These are phyloP conservation scores for Triadica sebifera DNA, from an alignment of 345 rosid species.

Conservation along the genomic window DNA sequence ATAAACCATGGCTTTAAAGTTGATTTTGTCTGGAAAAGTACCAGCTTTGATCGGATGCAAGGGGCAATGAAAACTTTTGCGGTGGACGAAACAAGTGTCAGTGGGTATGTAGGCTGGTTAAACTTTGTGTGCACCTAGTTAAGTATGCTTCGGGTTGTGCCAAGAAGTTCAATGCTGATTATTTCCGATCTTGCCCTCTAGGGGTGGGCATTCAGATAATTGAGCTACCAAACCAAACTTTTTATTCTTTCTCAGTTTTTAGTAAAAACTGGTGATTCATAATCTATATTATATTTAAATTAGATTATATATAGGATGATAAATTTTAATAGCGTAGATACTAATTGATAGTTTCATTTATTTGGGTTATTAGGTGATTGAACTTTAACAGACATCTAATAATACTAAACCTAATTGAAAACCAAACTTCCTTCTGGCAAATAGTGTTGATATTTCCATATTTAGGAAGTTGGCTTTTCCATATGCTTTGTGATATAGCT, in stretches of 20 bases:
- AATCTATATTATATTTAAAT: too few relatives aligned
- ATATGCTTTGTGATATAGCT: neutral
- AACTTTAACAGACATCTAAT: too few relatives aligned
- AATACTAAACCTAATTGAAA: too few relatives aligned
- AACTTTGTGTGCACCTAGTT: neutral
- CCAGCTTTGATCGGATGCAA: constrained; percentile 99
- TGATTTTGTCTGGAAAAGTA: constrained; percentile 99
- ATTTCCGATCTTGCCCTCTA: neutral
- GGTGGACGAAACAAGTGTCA: constrained; percentile 99
- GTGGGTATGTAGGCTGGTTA: constrained; percentile 57
- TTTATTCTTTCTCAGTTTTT: too few relatives aligned
- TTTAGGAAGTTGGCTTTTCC: neutral
- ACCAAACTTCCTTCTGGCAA: too few relatives aligned
- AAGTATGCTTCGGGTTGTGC: neutral
- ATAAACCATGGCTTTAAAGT: constrained; percentile 93
- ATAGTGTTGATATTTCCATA: neutral
- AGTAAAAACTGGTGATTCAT: too few relatives aligned
- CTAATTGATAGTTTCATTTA: too few relatives aligned
- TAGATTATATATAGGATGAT: too few relatives aligned
- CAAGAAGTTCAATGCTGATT: neutral
- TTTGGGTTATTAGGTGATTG: too few relatives aligned
- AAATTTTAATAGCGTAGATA: too few relatives aligned
- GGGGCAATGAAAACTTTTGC: constrained; percentile 99
- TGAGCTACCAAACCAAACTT: too few relatives aligned
- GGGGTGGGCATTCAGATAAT: neutral